These are phyloP conservation scores for Grigorovia transvaalensis DNA, from an alignment of 805 yeast genomes.

Conservation along the genomic window DNA sequence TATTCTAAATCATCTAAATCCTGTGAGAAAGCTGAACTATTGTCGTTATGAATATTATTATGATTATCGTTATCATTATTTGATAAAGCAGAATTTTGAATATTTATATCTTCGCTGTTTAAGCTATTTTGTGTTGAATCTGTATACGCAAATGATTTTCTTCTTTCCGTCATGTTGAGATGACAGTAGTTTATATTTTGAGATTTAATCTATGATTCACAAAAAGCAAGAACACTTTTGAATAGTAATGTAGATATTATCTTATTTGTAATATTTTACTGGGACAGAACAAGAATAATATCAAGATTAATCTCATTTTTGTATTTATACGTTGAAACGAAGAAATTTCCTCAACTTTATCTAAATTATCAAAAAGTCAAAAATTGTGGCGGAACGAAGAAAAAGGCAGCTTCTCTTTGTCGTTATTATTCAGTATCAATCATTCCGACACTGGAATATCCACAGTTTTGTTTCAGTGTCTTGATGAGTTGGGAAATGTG, in stretches of 20 bases:
- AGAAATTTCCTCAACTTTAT: too few species aligned
- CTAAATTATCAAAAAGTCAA: too few species aligned
- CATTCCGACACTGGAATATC: background rate
- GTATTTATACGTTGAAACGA: background rate
- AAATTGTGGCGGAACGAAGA: background rate
- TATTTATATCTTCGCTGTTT: background rate
- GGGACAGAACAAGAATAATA: too few species aligned
- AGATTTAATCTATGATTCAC: too few species aligned
- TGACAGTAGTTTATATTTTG: background rate
- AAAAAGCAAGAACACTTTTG: too few species aligned
- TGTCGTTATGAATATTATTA: background rate
- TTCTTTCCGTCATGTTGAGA: constrained; percentile 4
- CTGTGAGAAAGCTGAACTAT: constrained; percentile 1
- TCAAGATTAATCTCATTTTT: too few species aligned
- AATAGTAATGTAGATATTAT: too few species aligned
- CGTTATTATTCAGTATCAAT: background rate
- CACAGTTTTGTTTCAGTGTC: background rate
- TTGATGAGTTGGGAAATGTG: background rate
- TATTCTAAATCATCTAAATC: constrained; percentile 21
- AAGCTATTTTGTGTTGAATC: background rate
- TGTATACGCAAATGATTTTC: background rate
- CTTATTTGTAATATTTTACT: too few species aligned
- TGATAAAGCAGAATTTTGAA: background rate
- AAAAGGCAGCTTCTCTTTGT: background rate
- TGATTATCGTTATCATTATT: background rate